A percentile compares a stretch with the other conserved stretches of the same genome.
phyloP scores from a whole-genome alignment of 2,329 filamentous ascomycete species.

The Trichoderma arundinaceum region DNA sequence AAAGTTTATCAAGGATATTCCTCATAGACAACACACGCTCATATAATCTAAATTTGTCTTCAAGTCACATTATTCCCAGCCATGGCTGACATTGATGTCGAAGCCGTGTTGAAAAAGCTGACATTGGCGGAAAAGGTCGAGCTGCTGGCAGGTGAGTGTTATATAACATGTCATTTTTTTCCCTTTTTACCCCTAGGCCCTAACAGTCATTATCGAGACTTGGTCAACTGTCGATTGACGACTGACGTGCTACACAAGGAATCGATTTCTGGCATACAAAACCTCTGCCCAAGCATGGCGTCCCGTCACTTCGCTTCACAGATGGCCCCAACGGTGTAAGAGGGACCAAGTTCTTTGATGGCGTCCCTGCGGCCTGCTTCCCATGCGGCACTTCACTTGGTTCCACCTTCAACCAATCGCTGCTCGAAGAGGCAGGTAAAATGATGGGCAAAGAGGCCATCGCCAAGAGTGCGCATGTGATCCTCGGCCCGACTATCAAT shows the following conservation, averaged over 20 bases:
- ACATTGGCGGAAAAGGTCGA: constrained; percentile 59
- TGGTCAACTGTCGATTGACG: not conserved
- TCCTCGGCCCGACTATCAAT: constrained; percentile 67
- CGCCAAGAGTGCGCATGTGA: constrained; percentile 62
- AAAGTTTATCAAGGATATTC: not conserved
- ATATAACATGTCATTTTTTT: not conserved
- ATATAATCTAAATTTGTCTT: no score
- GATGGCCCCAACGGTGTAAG: constrained; percentile 74
- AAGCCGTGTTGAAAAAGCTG: constrained; percentile 60
- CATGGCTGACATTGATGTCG: constrained; percentile 61
- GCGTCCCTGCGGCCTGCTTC: constrained; percentile 64
- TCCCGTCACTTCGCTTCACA: constrained; percentile 68
- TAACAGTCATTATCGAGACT: not conserved
- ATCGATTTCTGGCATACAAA: constrained; percentile 74
- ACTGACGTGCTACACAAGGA: constrained; percentile 45
- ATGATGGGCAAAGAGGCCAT: constrained; percentile 60
- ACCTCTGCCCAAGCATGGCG: constrained; percentile 61
- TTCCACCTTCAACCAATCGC: constrained; percentile 61
- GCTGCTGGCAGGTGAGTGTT: constrained; percentile 53
- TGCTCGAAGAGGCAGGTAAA: constrained; percentile 57
- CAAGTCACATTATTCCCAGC: not conserved
- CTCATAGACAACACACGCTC: not conserved
- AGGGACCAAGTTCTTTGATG: constrained; percentile 71
- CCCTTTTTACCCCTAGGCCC: no score
- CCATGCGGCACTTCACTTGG: constrained; percentile 64